Evolutionary conservation across 306 rosid species (phyloP).

Genomic region (Vicia faba): DNA sequence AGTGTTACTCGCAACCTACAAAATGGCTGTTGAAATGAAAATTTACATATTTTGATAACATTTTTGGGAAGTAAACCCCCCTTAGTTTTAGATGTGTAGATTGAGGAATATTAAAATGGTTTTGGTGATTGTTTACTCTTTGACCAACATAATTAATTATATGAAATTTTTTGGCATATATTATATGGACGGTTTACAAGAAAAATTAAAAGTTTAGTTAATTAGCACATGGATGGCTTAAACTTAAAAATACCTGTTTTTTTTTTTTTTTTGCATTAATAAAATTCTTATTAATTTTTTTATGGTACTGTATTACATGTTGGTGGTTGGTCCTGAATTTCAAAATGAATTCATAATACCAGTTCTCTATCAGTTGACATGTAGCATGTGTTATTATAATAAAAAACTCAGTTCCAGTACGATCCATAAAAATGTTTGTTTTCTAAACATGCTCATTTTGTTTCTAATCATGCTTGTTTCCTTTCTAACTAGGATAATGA

Average conservation of each 20-base stretch:
- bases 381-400: not conserved
- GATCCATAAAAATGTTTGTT: conserved; percentile 9
- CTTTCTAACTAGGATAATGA: conserved; percentile 41
- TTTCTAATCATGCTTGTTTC: conserved; percentile 42
- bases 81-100: conserved; percentile 1
- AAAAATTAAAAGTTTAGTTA: conserved; percentile 8
- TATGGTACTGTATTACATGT: conserved; percentile 3
- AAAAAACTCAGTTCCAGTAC: conserved; percentile 15
- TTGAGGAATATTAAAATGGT: conserved; percentile 13
- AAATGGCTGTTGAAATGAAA: not conserved
- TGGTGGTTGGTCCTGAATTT: conserved; percentile 23
- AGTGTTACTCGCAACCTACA: not conserved
- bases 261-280: not conserved
- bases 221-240: conserved; percentile 19
- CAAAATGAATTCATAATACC: conserved; percentile 18
- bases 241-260: not conserved
- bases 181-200: not conserved
- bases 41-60: not conserved
- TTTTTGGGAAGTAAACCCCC: not conserved
- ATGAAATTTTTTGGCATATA: conserved; percentile 27
- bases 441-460: conserved; percentile 40
- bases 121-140: conserved; percentile 6
- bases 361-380: conserved; percentile 29
- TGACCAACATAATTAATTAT: not conserved
- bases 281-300: conserved; percentile 1